Evolutionary conservation across 495 filamentous ascomycete genomes (phyloP), one percentile per base, ranked within the genome.

Genomic region (Baudoinia panamericana): DNA sequence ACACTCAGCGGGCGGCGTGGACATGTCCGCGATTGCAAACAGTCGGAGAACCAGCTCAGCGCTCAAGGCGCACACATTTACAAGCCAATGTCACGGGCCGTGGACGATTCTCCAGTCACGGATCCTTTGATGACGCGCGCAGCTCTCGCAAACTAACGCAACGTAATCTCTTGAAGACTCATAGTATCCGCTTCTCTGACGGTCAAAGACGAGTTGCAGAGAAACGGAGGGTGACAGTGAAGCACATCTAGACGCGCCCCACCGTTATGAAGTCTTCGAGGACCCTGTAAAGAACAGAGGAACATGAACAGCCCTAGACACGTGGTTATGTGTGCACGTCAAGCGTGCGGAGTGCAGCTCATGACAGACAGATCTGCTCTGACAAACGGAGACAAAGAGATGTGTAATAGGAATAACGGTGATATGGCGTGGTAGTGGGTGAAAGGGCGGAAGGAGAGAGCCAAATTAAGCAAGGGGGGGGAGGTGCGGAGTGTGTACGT

Each of bases 241-340:
- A 78, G 72, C 75, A 71, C 68, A 69, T 71, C 70, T 68, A 64
- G 13, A 25, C 30, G 7, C 21, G 18, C 39, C 66, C 68, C 71
- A 68, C 76, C 81, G 80, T 73, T 76, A 79, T 70, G 66, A 73
- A 74, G 70, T 76, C 76, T 78, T 80, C 82, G 87, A 86, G 80
- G 78, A 78, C 78, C 73, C 71, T 66, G 66, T 72, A 62, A 70
- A 69, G 77, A 82, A 80, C 78, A 75, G 72, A 65, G 64, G 76
- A 75, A 84, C 72, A 78, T 71, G 67, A 80, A 67, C 67, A 72
- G 71, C 78, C 60, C 80, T 80, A 75, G 83, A 85, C 79, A 76
- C 75, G 30, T 30, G 72, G 80, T 76, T 76, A 78, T 73, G 72
- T 64, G 75, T 76, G 69, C 68, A 73, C 76, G 75, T 29, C 76